Conservation (phyloP, 2,329 filamentous ascomycete species). For the Cordyceps pruinosa region DNA sequence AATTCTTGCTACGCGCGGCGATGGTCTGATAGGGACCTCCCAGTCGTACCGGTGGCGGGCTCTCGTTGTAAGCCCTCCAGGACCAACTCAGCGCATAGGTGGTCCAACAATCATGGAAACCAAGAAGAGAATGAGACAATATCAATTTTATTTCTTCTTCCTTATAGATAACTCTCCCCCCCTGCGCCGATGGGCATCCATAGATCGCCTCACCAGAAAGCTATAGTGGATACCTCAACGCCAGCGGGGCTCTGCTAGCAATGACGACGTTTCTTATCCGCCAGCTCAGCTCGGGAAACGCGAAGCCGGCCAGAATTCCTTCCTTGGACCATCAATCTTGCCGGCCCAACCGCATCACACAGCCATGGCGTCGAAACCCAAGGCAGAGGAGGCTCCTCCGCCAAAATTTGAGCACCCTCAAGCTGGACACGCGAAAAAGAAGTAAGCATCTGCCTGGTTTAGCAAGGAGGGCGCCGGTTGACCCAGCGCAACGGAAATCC, state of each 20-base stretch:
- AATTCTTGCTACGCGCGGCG: too few relatives aligned
- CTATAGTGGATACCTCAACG: slow-evolving; percentile 3
- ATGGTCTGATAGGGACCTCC: too few relatives aligned
- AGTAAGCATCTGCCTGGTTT: slow-evolving; percentile 26
- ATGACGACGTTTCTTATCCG: slow-evolving; percentile 8
- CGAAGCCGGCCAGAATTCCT: slow-evolving; percentile 13
- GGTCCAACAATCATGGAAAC: too few relatives aligned
- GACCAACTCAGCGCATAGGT: too few relatives aligned
- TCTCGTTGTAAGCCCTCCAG: too few relatives aligned
- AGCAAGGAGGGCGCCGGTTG: neutral
- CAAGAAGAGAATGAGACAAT: too few relatives aligned
- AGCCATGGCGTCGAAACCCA: slow-evolving; percentile 33
- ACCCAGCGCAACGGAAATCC: neutral
- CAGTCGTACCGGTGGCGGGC: too few relatives aligned
- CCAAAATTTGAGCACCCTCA: slow-evolving; percentile 41
- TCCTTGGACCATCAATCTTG: slow-evolving; percentile 15
- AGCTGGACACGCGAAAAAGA: slow-evolving; percentile 46
- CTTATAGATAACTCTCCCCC: neutral
- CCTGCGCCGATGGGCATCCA: neutral
- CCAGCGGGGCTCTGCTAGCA: neutral
- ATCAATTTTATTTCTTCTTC: neutral
- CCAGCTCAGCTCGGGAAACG: neutral
- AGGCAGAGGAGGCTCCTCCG: slow-evolving; percentile 16
- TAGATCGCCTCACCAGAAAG: neutral
- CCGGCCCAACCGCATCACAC: slow-evolving; percentile 13